Evolutionary conservation across 2,329 filamentous ascomycete species (phyloP), one percentile per base, ranked within the genome.

Genomic region (Eutypa lata): DNA sequence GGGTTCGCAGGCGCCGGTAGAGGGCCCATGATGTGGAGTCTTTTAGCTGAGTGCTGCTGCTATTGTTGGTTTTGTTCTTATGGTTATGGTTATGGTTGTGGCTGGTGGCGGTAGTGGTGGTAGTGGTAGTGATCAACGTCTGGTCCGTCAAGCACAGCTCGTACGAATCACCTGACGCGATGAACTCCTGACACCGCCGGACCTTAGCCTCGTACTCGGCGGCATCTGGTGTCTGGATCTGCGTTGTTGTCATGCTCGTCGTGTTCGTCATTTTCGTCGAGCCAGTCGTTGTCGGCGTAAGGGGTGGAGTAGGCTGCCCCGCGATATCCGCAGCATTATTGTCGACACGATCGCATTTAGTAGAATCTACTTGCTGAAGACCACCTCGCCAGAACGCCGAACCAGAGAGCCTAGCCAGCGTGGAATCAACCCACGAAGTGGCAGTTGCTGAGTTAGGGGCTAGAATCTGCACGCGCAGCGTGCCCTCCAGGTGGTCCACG

Each of bases 81-180:
- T 72, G 73, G 66, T 83, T 83, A 26, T 81, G 65, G n/a, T 62
- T 53, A 67, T 78, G 16, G 35, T 38, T 7, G 35, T 38, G n/a
- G 35, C 16, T 38, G 35, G 13, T 38, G 35, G 28, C 81, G 65
- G n/a, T 86, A 72, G 26, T 62, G 54, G 67, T 78, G n/a, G 35
- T 38, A 16, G 35, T 38, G n/a, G 35, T 45, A 3, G 68, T 78
- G 59, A 94, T 81, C 35, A 76, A 79, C 11, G 89, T 91, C 67
- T 90, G 86, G 47, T 85, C 86, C 0, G 90, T 95, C 7, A 95
- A 79, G 60, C 90, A 95, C 7, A 96, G 79, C 66, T 96, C 91
- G 68, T 96, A 96, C 0, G 90, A 91, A 57, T 92, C 85, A 14
- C 91, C 91, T 0, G 87, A 84, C 3, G 84, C 81, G 57, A 96